Conservation (phyloP, 2,329 filamentous ascomycete genomes). For the Pleurostoma richardsiae region DNA sequence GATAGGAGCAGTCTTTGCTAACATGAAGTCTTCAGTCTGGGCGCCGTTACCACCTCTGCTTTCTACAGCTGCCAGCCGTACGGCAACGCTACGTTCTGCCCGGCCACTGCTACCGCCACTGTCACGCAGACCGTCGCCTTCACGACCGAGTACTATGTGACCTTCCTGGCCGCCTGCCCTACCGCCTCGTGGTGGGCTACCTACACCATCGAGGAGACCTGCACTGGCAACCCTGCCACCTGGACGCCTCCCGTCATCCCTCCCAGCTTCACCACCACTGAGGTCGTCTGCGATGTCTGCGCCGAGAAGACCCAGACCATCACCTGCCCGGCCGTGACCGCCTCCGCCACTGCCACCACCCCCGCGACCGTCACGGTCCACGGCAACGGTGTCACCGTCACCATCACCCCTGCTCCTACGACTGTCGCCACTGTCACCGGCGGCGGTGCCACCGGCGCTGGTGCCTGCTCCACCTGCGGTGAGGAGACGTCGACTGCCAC, state of each 20-base stretch:
- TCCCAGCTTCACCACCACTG: conserved; percentile 31
- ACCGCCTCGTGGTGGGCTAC: conserved; percentile 31
- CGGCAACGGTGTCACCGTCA: conserved; percentile 29
- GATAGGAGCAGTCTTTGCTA: no score
- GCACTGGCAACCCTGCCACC: conserved; percentile 20
- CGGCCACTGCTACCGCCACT: conserved; percentile 4
- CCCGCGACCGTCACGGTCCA: conserved; percentile 21
- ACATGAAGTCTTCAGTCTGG: background rate
- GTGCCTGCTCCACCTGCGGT: conserved; percentile 21
- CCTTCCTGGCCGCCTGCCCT: conserved; percentile 28
- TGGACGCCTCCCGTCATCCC: conserved; percentile 23
- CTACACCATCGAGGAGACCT: conserved; percentile 33
- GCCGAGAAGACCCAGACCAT: conserved; percentile 24
- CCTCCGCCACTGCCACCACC: conserved; percentile 21
- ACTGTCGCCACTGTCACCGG: conserved; percentile 3
- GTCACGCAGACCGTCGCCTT: conserved; percentile 19
- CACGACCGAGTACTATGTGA: conserved; percentile 31
- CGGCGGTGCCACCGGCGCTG: conserved; percentile 18
- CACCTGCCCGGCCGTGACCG: conserved; percentile 27
- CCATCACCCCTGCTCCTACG: conserved; percentile 10
- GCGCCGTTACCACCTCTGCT: background rate
- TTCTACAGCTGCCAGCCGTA: conserved; percentile 21
- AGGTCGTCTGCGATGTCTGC: conserved; percentile 27
- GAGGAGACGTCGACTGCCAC: conserved; percentile 5
- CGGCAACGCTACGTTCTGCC: conserved; percentile 2